Evolutionary conservation across 176 grass and related monocot genomes (phyloP), one percentile per base, ranked within the genome.

Genomic region (Canna indica): DNA sequence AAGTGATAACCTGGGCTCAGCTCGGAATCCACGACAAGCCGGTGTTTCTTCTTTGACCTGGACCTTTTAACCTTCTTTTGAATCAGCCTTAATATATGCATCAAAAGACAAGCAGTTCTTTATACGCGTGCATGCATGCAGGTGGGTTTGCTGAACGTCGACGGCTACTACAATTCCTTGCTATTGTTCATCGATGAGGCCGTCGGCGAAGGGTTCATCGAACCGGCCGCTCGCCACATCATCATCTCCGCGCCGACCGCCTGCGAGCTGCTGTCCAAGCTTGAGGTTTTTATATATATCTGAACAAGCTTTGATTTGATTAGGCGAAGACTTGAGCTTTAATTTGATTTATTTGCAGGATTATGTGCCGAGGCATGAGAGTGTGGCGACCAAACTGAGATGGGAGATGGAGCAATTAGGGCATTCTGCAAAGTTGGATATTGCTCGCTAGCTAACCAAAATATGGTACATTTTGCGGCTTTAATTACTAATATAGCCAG

Each of bases 121-220:
- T n/a, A n/a, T n/a, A n/a, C n/a, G n/a, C n/a, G n/a, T n/a, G n/a
- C n/a, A n/a, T n/a, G n/a, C n/a, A n/a, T 15, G 12, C 16, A 66
- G 63, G 63, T 66, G 63, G 63, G 63, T 22, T 38, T 66, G 63
- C 32, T 66, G 35, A 66, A 66, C 34, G 63, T 66, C 8, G 63
- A 66, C 7, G 63, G 63, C 14, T 66, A 66, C 63, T 66, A 66
- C 35, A 39, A 66, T 24, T 66, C 35, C 9, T 12, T 66, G 63
- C 63, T 66, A 33, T 66, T 7, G 34, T 66, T 66, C 63, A 66
- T 66, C 34, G 63, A 66, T 7, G 39, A 66, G 63, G 63, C 63
- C 1, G 63, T 66, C 34, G 63, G 39, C 63, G 63, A 66, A 34
- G 63, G 63, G 1, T 66, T 66, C 63, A 66, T 66, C 63, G 34